Conservation (phyloP, 1,139 yeast genomes). For the Diutina scorzettiae region DNA sequence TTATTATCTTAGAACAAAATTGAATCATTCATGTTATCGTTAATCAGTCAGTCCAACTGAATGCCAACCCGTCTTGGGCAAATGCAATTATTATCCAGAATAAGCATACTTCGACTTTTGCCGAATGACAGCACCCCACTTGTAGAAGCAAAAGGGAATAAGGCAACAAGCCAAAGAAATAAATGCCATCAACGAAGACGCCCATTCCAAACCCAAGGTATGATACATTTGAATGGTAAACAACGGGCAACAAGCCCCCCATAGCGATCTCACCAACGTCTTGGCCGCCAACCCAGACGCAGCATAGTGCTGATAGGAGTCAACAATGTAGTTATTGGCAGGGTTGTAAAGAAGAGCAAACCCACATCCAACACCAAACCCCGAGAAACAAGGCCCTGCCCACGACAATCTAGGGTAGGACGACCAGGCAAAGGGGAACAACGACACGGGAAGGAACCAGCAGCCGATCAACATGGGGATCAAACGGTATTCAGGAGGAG, state of each 20-base stretch:
- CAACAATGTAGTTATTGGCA: slow-evolving; percentile 59
- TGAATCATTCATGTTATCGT: no score
- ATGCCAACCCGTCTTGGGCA: no score
- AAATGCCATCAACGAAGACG: slow-evolving; percentile 52
- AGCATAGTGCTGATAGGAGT: slow-evolving; percentile 60
- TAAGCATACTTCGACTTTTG: slow-evolving; percentile 39
- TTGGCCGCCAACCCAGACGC: slow-evolving; percentile 60
- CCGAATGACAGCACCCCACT: slow-evolving; percentile 44
- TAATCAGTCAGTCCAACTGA: no score
- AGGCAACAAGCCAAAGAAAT: slow-evolving; percentile 51
- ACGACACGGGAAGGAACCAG: slow-evolving; percentile 47
- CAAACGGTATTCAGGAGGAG: slow-evolving; percentile 50
- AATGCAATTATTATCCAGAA: slow-evolving; percentile 9
- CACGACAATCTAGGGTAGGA: slow-evolving; percentile 41
- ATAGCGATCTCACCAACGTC: slow-evolving; percentile 53
- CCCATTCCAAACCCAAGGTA: slow-evolving; percentile 62
- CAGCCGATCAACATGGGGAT: slow-evolving; percentile 55
- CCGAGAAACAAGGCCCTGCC: slow-evolving; percentile 57
- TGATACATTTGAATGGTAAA: slow-evolving; percentile 75
- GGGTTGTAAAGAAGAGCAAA: slow-evolving; percentile 51
- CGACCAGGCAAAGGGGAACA: slow-evolving; percentile 54
- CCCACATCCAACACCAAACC: slow-evolving; percentile 50
- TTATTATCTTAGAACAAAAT: no score
- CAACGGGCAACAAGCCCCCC: slow-evolving; percentile 67
- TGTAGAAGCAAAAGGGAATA: slow-evolving; percentile 45